Conservation (phyloP, 192 early-diverging fungal species). For the Backusella sp. region DNA sequence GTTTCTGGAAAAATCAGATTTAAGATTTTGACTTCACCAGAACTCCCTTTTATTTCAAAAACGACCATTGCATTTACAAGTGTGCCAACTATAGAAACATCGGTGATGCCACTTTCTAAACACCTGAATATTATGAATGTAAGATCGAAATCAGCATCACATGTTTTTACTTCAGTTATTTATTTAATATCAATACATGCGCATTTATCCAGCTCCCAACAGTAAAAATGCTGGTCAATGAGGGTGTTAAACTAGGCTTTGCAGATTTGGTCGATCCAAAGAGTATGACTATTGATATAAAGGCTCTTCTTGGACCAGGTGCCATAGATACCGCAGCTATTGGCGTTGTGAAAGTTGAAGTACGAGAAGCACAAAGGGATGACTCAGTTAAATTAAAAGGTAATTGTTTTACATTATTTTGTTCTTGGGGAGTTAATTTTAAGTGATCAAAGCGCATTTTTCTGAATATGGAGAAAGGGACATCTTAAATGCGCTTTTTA, state of each 20-base stretch:
- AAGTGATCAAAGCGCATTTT: not conserved
- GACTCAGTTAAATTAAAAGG: not conserved
- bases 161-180: not conserved
- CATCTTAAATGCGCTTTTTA: not conserved
- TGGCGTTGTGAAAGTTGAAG: slow-evolving; percentile 30
- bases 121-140: slow-evolving; percentile 33
- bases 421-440: not conserved
- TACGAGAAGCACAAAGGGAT: slow-evolving; percentile 16
- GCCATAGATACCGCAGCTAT: slow-evolving; percentile 25
- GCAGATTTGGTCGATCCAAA: slow-evolving; percentile 34
- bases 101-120: slow-evolving; percentile 33
- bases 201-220: slow-evolving; percentile 14
- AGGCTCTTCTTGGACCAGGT: slow-evolving; percentile 18
- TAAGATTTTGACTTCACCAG: slow-evolving; percentile 29
- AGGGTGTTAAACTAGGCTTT: slow-evolving; percentile 28
- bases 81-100: slow-evolving; percentile 26
- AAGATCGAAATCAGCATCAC: not conserved
- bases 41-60: slow-evolving; percentile 31
- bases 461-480: not conserved
- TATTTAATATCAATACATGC: not conserved
- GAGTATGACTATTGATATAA: slow-evolving; percentile 29
- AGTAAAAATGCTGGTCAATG: slow-evolving; percentile 29
- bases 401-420: not conserved
- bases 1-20: slow-evolving; percentile 29
- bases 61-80: slow-evolving; percentile 29